phyloP scores from a whole-genome alignment of 495 filamentous ascomycete species.

The Podospora pseudopauciseta region DNA sequence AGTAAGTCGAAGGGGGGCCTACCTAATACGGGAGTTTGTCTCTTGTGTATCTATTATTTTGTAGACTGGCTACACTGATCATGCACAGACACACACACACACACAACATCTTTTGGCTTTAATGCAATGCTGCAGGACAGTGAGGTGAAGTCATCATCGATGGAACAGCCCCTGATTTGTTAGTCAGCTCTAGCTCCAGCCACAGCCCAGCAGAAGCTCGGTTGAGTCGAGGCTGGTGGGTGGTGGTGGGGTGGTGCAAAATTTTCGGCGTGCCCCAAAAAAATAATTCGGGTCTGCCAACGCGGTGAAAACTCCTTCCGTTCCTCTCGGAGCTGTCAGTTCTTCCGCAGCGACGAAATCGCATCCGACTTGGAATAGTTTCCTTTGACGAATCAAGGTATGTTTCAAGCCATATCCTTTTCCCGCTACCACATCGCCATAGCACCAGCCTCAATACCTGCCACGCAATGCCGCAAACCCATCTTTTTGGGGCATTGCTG shows the following conservation, averaged over 20 bases:
- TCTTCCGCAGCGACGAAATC: slow-evolving; percentile 37
- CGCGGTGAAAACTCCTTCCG: slow-evolving; percentile 37
- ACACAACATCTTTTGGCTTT: too few species aligned
- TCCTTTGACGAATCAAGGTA: slow-evolving; percentile 31
- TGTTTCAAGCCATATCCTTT: slow-evolving; percentile 18
- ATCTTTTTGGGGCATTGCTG: neutral
- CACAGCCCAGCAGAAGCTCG: neutral
- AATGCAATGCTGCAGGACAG: too few species aligned
- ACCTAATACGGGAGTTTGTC: too few species aligned
- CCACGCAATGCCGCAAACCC: neutral
- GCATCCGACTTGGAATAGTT: slow-evolving; percentile 33
- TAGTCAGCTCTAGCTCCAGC: neutral
- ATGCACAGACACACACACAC: too few species aligned
- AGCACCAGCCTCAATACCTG: slow-evolving; percentile 2
- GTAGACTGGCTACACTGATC: too few species aligned
- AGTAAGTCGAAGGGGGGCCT: neutral
- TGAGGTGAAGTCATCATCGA: too few species aligned
- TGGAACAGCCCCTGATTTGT: neutral
- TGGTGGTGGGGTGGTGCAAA: slow-evolving; percentile 5
- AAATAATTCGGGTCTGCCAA: slow-evolving; percentile 17
- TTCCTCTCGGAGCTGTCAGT: slow-evolving; percentile 35
- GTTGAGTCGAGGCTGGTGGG: neutral
- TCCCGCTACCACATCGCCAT: slow-evolving; percentile 2
- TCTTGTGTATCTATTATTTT: too few species aligned
- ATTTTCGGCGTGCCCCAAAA: slow-evolving; percentile 16